Conservation (phyloP, 805 yeast genomes). For the Sugiyamaella lignohabitans region DNA sequence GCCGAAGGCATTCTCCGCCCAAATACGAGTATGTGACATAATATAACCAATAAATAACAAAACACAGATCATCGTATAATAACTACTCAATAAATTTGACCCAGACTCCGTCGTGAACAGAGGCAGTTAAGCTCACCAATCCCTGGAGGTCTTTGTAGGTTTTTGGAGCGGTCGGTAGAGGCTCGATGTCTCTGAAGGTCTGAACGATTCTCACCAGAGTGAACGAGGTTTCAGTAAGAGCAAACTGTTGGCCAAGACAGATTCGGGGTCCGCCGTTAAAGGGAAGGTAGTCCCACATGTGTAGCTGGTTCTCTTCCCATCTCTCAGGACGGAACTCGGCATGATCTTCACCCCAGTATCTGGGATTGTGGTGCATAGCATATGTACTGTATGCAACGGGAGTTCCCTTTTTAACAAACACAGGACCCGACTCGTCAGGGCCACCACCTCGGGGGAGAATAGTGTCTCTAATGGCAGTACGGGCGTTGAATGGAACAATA, state of each 20-base stretch:
- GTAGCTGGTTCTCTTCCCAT: slow-evolving; percentile 37
- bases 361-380: slow-evolving; percentile 38
- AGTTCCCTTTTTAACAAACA: slow-evolving; percentile 40
- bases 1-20: too few species aligned
- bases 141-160: not conserved
- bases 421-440: slow-evolving; percentile 34
- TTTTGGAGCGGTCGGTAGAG: not conserved
- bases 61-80: not conserved
- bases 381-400: slow-evolving; percentile 36
- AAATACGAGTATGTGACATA: not conserved
- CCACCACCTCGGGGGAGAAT: slow-evolving; percentile 50
- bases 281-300: slow-evolving; percentile 46
- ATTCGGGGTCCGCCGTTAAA: slow-evolving; percentile 53
- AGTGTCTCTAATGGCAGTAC: slow-evolving; percentile 42
- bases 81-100: slow-evolving; percentile 2
- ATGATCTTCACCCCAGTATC: slow-evolving; percentile 42
- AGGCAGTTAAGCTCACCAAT: slow-evolving; percentile 4
- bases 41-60: not conserved
- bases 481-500: slow-evolving; percentile 44
- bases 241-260: slow-evolving; percentile 52
- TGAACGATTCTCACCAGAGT: slow-evolving; percentile 36
- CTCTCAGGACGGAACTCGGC: slow-evolving; percentile 43
- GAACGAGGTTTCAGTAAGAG: slow-evolving; percentile 47
- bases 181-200: slow-evolving; percentile 10
- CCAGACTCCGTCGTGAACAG: slow-evolving; percentile 10